Conservation (phyloP, 2,329 filamentous ascomycete genomes). For the Penicillium polonicum region DNA sequence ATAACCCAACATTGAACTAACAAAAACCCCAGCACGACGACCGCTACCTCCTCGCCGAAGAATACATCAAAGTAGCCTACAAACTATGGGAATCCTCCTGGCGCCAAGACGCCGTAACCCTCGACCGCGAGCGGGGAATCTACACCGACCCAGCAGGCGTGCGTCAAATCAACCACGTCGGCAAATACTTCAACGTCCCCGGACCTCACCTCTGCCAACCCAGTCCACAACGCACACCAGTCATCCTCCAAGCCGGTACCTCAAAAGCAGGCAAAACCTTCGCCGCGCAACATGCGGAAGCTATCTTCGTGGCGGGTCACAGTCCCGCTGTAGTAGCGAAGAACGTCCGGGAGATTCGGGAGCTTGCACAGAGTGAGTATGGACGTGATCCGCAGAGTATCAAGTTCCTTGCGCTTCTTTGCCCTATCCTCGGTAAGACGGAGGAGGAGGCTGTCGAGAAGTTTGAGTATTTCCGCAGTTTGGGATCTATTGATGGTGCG, state of each 20-base stretch:
- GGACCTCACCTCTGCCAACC: slow-evolving; percentile 67
- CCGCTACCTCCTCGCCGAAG: slow-evolving; percentile 63
- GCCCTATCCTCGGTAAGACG: slow-evolving; percentile 63
- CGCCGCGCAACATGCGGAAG: slow-evolving; percentile 68
- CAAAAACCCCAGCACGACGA: slow-evolving; percentile 56
- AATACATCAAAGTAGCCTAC: slow-evolving; percentile 64
- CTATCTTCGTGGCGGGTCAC: slow-evolving; percentile 68
- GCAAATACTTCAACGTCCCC: slow-evolving; percentile 63
- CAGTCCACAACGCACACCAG: slow-evolving; percentile 65
- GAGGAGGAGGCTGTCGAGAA: slow-evolving; percentile 66
- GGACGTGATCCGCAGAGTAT: slow-evolving; percentile 61
- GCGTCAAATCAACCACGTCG: slow-evolving; percentile 64
- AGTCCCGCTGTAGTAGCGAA: slow-evolving; percentile 61
- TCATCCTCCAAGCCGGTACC: slow-evolving; percentile 69
- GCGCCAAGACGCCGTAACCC: slow-evolving; percentile 64
- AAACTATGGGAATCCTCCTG: slow-evolving; percentile 68
- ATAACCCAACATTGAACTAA: background rate
- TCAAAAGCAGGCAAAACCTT: slow-evolving; percentile 65
- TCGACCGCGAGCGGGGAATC: slow-evolving; percentile 57
- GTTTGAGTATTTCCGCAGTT: slow-evolving; percentile 59
- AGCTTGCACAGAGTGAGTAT: slow-evolving; percentile 51
- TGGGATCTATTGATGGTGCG: slow-evolving; percentile 65
- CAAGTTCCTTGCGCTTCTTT: slow-evolving; percentile 67
- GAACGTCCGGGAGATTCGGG: slow-evolving; percentile 63
- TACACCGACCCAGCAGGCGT: slow-evolving; percentile 61